These are phyloP conservation scores for Colletotrichum coccodes DNA, from an alignment of 2,329 filamentous ascomycete genomes.

Conservation along the genomic window DNA sequence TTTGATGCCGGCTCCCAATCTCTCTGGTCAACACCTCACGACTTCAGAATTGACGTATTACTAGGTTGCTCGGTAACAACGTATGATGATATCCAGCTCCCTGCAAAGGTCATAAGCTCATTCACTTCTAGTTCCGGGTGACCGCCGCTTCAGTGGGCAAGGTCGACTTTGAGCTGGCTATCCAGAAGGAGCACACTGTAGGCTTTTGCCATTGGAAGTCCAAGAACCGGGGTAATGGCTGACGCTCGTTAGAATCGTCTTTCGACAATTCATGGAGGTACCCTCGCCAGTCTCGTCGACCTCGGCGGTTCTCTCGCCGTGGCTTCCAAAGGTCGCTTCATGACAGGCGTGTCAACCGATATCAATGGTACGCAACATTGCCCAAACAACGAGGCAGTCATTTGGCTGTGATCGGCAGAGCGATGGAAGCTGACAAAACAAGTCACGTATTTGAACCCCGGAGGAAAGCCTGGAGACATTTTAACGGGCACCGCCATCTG, in stretches of 20 bases:
- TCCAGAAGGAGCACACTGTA: slow-evolving; percentile 80
- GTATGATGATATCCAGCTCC: slow-evolving; percentile 39
- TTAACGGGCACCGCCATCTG: slow-evolving; percentile 67
- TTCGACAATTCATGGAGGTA: slow-evolving; percentile 80
- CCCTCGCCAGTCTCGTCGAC: slow-evolving; percentile 80
- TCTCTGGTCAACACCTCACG: not conserved
- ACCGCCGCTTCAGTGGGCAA: slow-evolving; percentile 71
- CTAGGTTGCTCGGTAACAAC: slow-evolving; percentile 53
- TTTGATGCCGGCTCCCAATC: not conserved
- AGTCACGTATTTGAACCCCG: slow-evolving; percentile 73
- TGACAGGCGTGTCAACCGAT: slow-evolving; percentile 73
- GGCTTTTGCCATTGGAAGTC: slow-evolving; percentile 33
- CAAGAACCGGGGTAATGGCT: not conserved
- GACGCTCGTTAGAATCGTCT: slow-evolving; percentile 72
- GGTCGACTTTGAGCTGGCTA: slow-evolving; percentile 81
- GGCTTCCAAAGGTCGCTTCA: slow-evolving; percentile 70
- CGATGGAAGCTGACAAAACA: not conserved
- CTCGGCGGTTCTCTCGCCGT: slow-evolving; percentile 73
- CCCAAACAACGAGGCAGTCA: too few relatives aligned
- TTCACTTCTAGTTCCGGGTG: slow-evolving; percentile 68
- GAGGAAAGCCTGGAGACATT: slow-evolving; percentile 66
- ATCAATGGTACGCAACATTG: slow-evolving; percentile 60
- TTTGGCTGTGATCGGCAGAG: too few relatives aligned
- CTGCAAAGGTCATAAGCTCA: not conserved
- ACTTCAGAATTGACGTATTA: not conserved